Evolutionary conservation across 2,329 filamentous ascomycete species (phyloP), one percentile per base, ranked within the genome.

Genomic region (Chaetoscypha palmicola): DNA sequence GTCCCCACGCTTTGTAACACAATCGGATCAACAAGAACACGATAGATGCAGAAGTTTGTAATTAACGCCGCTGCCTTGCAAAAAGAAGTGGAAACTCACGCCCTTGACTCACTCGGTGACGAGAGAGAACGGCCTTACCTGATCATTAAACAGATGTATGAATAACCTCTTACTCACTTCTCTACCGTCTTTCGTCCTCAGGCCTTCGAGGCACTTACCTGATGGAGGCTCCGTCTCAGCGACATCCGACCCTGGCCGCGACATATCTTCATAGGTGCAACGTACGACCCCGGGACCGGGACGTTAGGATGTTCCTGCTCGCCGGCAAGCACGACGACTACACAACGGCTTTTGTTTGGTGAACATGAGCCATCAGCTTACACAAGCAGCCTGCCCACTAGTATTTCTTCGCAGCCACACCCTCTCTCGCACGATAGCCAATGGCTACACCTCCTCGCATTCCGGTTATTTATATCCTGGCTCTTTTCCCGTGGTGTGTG

Each of bases 391-490:
- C 34, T 11, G 20, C 20, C 34, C 7, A 24, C 34, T 24, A 3
- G 11, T 22, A 22, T 22, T 11, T 34, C 5, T 19, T 21, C 4
- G 32, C 31, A 41, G 43, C 43, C 43, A 46, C 43, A 41, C 32
- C 24, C 23, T 41, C 28, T 17, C 23, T 38, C 43, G 37, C 30
- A 30, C 12, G 14, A n/a, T 16, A n/a, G 20, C 38, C 44, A 46
- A 41, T 46, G 32, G 30, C 5, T 2, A 5, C n/a, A 21, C 9
- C 16, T 4, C 23, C 14, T n/a, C 9, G 22, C 16, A 12, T 19
- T 5, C 38, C 38, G 43, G 31, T 41, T 46, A 46, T 46, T 46
- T 46, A 46, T 46, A 46, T 38, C 38, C 44, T 28, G 26, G 44
- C 34, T 17, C 2, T 7, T 24, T 45, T 30, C 31, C 26, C 21